phyloP scores from a whole-genome alignment of 176 grass and related monocot species.

The Aegilops longissima region DNA sequence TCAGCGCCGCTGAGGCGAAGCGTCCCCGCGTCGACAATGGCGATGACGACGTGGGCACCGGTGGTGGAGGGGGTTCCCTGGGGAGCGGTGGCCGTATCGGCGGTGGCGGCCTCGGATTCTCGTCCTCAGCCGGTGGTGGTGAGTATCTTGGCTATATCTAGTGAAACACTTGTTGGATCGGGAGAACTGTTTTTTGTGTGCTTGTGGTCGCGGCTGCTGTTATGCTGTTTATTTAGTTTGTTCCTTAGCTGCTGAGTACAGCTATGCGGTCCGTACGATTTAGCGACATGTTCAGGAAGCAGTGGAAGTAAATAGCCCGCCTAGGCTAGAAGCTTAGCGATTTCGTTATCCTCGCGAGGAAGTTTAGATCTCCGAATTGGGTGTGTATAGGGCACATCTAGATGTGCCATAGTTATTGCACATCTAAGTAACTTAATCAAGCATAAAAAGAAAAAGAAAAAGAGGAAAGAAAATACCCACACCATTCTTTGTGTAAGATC shows the following conservation, averaged over 20 bases:
- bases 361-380: neutral
- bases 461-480: too few relatives aligned
- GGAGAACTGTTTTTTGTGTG: conserved; percentile 23
- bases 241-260: neutral
- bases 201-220: neutral
- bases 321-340: neutral
- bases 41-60: conserved; percentile 49
- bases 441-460: too few relatives aligned
- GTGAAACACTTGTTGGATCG: neutral
- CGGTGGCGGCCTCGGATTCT: conserved; percentile 39
- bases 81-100: conserved; percentile 16
- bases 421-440: too few relatives aligned
- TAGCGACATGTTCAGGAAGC: too few relatives aligned
- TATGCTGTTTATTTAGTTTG: neutral
- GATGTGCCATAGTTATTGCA: too few relatives aligned
- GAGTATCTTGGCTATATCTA: neutral
- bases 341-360: neutral
- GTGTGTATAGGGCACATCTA: too few relatives aligned
- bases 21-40: conserved; percentile 74
- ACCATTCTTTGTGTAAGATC: too few relatives aligned
- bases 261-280: neutral
- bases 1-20: conserved; percentile 88
- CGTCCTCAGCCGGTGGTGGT: conserved; percentile 37
- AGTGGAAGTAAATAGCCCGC: too few relatives aligned
- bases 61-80: conserved; percentile 16